Evolutionary conservation across 2,329 filamentous ascomycete genomes (phyloP).

Genomic region (Geosmithia putterillii): DNA sequence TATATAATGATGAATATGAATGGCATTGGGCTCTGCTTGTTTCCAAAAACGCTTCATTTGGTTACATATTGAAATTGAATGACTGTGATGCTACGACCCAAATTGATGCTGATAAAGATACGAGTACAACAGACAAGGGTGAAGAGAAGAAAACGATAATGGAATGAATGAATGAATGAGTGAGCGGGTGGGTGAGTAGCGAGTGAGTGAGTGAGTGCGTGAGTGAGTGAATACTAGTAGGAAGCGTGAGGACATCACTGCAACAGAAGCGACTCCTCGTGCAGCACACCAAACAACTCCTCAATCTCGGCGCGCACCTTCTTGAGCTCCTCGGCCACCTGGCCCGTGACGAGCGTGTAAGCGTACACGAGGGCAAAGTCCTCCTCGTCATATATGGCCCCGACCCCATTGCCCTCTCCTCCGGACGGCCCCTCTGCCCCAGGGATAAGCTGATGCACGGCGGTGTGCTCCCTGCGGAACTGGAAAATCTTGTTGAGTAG

Average conservation of each 20-base stretch:
- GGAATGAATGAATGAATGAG: not conserved
- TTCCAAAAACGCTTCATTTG: not conserved
- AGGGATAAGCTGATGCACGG: constrained; percentile 8
- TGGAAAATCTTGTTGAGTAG: constrained; percentile 79
- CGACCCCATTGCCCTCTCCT: constrained; percentile 6
- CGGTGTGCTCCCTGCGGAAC: constrained; percentile 60
- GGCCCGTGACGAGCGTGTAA: constrained; percentile 61
- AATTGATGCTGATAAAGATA: not conserved
- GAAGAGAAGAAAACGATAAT: not conserved
- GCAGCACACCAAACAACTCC: constrained; percentile 48
- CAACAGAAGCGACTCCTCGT: constrained; percentile 45
- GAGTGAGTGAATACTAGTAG: not conserved
- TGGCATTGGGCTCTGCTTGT: not conserved
- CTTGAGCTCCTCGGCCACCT: constrained; percentile 52
- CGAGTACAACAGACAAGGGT: not conserved
- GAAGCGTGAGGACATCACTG: constrained; percentile 23
- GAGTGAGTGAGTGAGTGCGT: not conserved
- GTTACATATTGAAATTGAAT: not conserved
- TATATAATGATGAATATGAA: constrained; percentile 1
- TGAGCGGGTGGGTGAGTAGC: no score
- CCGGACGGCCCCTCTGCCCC: no score
- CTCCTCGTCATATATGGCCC: constrained; percentile 42
- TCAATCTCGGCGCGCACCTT: constrained; percentile 50
- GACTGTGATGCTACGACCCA: not conserved
- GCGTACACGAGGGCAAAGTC: constrained; percentile 92